Evolutionary conservation across 2,329 filamentous ascomycete species (phyloP), one percentile per base, ranked within the genome.

Genomic region (Blastomyces silverae): DNA sequence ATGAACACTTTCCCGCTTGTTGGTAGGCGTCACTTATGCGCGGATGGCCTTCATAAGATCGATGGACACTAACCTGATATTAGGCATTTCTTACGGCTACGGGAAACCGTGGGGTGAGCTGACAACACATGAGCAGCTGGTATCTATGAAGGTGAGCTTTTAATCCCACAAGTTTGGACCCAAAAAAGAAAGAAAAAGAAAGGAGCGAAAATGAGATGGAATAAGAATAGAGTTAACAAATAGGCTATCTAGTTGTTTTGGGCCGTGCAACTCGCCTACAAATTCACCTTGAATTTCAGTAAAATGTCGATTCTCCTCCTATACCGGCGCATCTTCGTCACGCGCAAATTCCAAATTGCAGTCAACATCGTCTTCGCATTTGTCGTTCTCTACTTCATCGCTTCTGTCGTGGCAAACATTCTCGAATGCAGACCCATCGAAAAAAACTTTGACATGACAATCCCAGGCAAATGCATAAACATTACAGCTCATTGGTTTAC

Each of bases 321-420:
- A 22, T 85, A 84, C 68, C 80, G 83, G 28, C 80, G 82, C 34
- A 82, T 84, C 58, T 85, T 85, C 65, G 74, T 80, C 28, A 74
- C 65, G 34, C 37, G 65, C 57, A 79, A 75, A 72, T 84, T 84
- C 68, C 76, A 78, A 10, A 73, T 76, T 2, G 71, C 77, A 46
- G 82, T 79, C 65, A 77, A 77, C 64, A 64, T 73, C 20, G 71
- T 83, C 48, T 71, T 82, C 28, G 69, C 69, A 58, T 71, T 83
- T 62, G 76, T 84, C 20, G 25, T 78, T 13, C 71, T 74, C n/a
- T 84, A 80, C 71, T 80, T 78, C 68, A 66, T 81, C 6, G 78
- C 76, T n/a, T 79, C 80, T 3, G 76, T 78, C 0, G 69, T 75
- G 2, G 77, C 78, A 2, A 82, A 81, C 6, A 77, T 84, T 59